phyloP scores from a whole-genome alignment of 495 filamentous ascomycete species.

The Trichoderma erinaceum region DNA sequence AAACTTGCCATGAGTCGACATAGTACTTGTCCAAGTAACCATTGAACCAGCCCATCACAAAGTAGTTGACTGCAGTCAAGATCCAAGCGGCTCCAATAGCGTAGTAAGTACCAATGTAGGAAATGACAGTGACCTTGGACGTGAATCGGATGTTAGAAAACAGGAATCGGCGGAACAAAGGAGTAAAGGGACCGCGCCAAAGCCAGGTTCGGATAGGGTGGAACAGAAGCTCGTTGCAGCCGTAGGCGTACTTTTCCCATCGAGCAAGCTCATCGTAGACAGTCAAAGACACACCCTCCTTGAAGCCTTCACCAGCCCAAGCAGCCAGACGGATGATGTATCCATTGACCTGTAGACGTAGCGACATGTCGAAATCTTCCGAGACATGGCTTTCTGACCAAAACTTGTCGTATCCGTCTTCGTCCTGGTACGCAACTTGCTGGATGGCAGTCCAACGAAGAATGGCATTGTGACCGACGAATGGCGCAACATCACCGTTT shows the following conservation, averaged over 20 bases:
- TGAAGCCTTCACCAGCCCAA: slow-evolving; percentile 70
- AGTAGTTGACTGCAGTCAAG: slow-evolving; percentile 71
- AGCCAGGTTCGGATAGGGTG: slow-evolving; percentile 62
- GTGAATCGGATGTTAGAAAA: slow-evolving; percentile 68
- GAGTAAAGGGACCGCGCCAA: slow-evolving; percentile 64
- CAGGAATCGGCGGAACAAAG: slow-evolving; percentile 65
- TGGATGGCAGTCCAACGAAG: slow-evolving; percentile 76
- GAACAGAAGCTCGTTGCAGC: slow-evolving; percentile 80
- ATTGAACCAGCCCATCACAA: slow-evolving; percentile 70
- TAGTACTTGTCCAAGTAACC: slow-evolving; percentile 71
- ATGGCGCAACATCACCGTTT: slow-evolving; percentile 79
- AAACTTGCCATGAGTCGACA: slow-evolving; percentile 69
- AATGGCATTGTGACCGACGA: slow-evolving; percentile 73
- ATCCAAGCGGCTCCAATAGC: slow-evolving; percentile 75
- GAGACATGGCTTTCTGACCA: slow-evolving; percentile 81
- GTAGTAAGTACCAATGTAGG: slow-evolving; percentile 85
- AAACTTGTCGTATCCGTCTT: slow-evolving; percentile 68
- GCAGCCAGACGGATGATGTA: slow-evolving; percentile 70
- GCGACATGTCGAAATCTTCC: slow-evolving; percentile 82
- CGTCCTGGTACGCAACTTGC: slow-evolving; percentile 61
- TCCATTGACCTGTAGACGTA: slow-evolving; percentile 65
- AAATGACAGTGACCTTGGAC: slow-evolving; percentile 73
- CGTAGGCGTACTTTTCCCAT: slow-evolving; percentile 85
- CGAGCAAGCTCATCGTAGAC: slow-evolving; percentile 79
- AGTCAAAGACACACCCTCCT: slow-evolving; percentile 77